Percentiles rank a stretch among this genome's conserved stretches.
Conservation (phyloP, 306 rosid species). For the Neltuma alba region DNA sequence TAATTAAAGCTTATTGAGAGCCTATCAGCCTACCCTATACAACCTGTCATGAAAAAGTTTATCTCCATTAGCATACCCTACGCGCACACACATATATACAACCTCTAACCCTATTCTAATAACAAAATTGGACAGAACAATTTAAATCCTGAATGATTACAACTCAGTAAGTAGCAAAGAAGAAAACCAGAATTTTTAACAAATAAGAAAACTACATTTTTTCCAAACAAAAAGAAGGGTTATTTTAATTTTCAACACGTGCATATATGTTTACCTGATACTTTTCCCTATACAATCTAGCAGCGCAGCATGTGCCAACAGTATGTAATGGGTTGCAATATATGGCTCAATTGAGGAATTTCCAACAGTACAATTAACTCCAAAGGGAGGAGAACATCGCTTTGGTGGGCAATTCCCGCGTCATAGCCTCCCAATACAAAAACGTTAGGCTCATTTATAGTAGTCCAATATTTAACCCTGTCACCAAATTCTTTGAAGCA, state of each 20-base stretch:
- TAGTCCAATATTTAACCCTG: constrained; percentile 63
- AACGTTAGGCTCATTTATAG: constrained; percentile 69
- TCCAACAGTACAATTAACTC: constrained; percentile 45
- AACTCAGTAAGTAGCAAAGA: too few species aligned
- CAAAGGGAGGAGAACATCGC: constrained; percentile 67
- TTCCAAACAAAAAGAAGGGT: not conserved
- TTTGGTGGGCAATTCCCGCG: constrained; percentile 53
- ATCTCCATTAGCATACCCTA: too few species aligned
- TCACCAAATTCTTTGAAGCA: constrained; percentile 85
- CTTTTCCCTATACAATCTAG: constrained; percentile 50
- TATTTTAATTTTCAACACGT: not conserved
- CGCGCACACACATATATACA: too few species aligned
- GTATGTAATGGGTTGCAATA: constrained; percentile 59
- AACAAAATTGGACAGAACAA: too few species aligned
- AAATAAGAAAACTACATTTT: not conserved
- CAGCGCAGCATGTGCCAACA: too few species aligned
- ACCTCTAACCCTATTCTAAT: too few species aligned
- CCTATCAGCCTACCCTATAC: too few species aligned
- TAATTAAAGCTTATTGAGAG: too few species aligned
- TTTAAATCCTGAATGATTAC: too few species aligned
- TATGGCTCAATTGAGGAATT: constrained; percentile 73
- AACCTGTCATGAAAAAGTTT: too few species aligned
- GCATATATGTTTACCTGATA: constrained; percentile 44
- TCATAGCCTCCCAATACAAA: constrained; percentile 51
- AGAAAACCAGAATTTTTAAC: too few species aligned